Conservation (phyloP, 1,284 basidiomycete species). For the Ustilago esculenta region DNA sequence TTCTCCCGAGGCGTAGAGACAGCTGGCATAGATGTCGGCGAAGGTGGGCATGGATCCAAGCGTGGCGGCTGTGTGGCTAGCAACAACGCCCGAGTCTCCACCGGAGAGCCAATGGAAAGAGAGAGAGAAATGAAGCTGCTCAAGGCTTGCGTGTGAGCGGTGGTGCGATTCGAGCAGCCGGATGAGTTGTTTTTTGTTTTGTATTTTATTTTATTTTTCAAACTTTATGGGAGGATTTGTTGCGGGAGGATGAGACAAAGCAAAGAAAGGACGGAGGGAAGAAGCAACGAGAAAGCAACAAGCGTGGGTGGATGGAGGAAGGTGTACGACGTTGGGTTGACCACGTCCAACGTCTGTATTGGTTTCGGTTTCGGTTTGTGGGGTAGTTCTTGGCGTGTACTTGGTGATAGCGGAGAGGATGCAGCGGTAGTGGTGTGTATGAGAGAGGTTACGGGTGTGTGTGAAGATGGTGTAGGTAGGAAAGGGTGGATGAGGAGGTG, state of each 20-base stretch:
- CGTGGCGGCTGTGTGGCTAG: not conserved
- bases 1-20: conserved; percentile 48
- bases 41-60: conserved; percentile 29
- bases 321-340: conserved; percentile 31
- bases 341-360: conserved; percentile 36
- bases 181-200: not conserved
- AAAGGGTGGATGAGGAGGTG: conserved; percentile 14
- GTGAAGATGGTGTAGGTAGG: not conserved
- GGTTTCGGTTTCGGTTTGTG: no score
- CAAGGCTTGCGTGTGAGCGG: not conserved
- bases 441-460: not conserved
- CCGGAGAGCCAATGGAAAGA: not conserved
- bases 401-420: not conserved
- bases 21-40: conserved; percentile 51
- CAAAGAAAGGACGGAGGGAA: not conserved
- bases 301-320: not conserved
- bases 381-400: no score
- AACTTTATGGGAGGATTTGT: no score
- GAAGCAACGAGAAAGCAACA: conserved; percentile 7
- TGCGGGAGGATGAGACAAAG: no score
- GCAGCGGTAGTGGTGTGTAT: no score
- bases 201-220: not conserved
- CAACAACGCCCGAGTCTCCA: not conserved
- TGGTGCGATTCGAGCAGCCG: not conserved
- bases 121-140: not conserved